Base-by-base conservation (phyloP, 2,329 filamentous ascomycete genomes). In the Dactylellina parvicollis region DNA sequence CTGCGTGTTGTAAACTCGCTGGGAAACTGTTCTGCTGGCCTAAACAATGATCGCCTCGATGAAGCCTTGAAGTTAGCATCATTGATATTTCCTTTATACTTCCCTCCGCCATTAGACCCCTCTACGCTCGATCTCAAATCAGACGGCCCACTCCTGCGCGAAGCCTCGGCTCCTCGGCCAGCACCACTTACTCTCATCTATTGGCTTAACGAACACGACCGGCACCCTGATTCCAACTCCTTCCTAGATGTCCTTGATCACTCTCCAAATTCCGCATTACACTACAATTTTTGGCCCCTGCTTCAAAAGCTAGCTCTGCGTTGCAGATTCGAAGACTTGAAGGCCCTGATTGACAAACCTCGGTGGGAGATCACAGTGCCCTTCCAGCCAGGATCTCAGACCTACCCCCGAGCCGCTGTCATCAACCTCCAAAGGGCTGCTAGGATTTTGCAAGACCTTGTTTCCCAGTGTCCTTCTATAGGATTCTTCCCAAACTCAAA, bases 201-300 rank as follows among this genome's bases (percentile, higher is more conserved):
- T 32, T 73, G 69, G 69, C 22, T 73, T 12, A 65, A 73, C 28
- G 60, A 73, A 9, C 38, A 73, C 24, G 69, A 73, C 38, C 38
- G 50, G 14, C 34, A 56, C 14, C 36, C 50, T 14, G 60, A 66
- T n/a, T 38, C 36, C 7, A 56, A 59, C 14, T 65, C 60, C 7
- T 50, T 60, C 36, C 28, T 73, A 10, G 61, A 73, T 24, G 60
- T 73, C 4, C 46, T 60, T 14, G 57, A 73, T 9, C 38, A 60
- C 16, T 26, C 16, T 5, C 69, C 69, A 14, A 66, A 44, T 40
- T 22, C 32, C n/a, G 60, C 69, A 2, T 44, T 73, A 16, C 69
- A 73, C 38, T 66, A 73, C 24, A 44, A 73, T 8, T 73, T 73
- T 44, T 73, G 69, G 69, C 60, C 60, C 8, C 52, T 73, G 14